A percentile compares a stretch with the other conserved stretches of the same genome.
Evolutionary conservation across 495 filamentous ascomycete species (phyloP).

Genomic region (Oleoguttula mirabilis): DNA sequence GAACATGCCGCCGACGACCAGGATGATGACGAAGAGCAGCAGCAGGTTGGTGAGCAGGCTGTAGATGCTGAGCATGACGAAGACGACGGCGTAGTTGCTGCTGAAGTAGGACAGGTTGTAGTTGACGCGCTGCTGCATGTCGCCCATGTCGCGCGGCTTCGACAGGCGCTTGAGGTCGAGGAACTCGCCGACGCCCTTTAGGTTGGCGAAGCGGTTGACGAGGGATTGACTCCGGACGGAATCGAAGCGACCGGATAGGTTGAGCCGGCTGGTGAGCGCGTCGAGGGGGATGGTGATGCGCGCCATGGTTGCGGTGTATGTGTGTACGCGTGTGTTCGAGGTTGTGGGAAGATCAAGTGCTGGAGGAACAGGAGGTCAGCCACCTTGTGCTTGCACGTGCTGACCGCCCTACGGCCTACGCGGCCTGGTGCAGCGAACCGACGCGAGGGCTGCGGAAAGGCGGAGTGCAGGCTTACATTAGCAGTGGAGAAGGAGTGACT

Average conservation of each 20-base stretch:
- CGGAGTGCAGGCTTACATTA: too few species aligned
- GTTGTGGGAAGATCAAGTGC: not conserved
- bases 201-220: slow-evolving; percentile 75
- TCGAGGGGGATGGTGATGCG: slow-evolving; percentile 85
- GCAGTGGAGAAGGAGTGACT: too few species aligned
- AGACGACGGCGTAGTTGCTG: slow-evolving; percentile 93
- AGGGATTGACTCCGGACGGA: slow-evolving; percentile 66
- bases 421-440: too few species aligned
- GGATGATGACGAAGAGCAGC: slow-evolving; percentile 81
- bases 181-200: slow-evolving; percentile 85
- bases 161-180: slow-evolving; percentile 89
- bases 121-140: slow-evolving; percentile 86
- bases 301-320: slow-evolving; percentile 55
- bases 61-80: slow-evolving; percentile 92
- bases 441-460: too few species aligned
- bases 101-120: slow-evolving; percentile 97
- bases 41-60: slow-evolving; percentile 70
- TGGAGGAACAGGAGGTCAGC: not conserved
- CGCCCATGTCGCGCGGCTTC: slow-evolving; percentile 81
- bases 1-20: slow-evolving; percentile 76
- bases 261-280: slow-evolving; percentile 76
- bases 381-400: too few species aligned
- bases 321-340: not conserved
- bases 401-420: not conserved
- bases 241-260: slow-evolving; percentile 65